Evolutionary conservation across 208 protist genomes (phyloP), one percentile per base, ranked within the genome.

Genomic region (Herpetomonas samuelpessoai): DNA sequence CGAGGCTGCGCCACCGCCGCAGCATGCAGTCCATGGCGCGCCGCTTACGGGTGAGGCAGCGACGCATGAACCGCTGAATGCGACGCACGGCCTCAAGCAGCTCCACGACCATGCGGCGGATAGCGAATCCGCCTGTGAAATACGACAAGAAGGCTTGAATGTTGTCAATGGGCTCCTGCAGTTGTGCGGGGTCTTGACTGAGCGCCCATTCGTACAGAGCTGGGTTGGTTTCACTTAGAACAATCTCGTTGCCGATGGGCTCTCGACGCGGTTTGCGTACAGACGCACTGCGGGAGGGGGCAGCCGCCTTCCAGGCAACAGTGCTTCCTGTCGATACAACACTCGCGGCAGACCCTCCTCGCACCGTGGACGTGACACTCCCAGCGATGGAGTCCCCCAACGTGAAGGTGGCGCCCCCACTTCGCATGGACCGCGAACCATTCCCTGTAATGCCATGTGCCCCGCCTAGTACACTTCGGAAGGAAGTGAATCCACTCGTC

Each of bases 31-130:
- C 46, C 54, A 87, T 26, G 16, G 87, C 87, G 2, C 87, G 70
- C 35, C 64, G 53, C 60, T 86, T 91, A 35, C 74, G 71, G 0
- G 48, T 62, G 7, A 90, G 39, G 56, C 70, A 91, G 22, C 35
- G n/a, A 1, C 83, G 81, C 22, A 94, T 79, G 60, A 94, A 94
- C 28, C 73, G 66, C 69, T 94, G 87, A 39, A 94, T 41, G 10
- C 64, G 59, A 2, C 50, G 45, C 44, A 83, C 79, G 10, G 83
- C 70, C 2, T 9, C 4, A 0, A 90, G 0, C n/a, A 85, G 41
- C 27, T 24, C 25, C 22, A 26, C 52, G 16, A 89, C 62, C 21
- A 38, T 30, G 1, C 35, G 46, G 25, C 55, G 6, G 52, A 71
- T 49, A 30, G 50, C 30, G 16, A 67, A 44, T 28, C 68, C 64